These are phyloP conservation scores for Apiospora rasikravindrae DNA, from an alignment of 2,329 filamentous ascomycete species.

Conservation along the genomic window DNA sequence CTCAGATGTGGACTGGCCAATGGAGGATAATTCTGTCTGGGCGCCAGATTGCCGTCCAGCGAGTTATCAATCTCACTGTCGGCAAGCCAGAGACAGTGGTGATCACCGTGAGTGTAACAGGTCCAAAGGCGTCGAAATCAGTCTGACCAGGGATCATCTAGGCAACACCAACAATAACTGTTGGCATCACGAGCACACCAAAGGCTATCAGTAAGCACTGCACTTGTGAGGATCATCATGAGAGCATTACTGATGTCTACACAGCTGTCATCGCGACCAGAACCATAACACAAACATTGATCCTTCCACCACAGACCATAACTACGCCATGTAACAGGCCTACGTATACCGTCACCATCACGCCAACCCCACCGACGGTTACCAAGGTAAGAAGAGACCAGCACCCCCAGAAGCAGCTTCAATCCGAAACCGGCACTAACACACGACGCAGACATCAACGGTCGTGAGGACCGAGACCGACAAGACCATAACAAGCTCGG, in stretches of 20 bases:
- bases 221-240: neutral
- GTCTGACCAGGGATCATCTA: conserved; percentile 24
- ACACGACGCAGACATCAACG: conserved; percentile 32
- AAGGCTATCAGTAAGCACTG: conserved; percentile 38
- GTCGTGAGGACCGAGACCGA: conserved; percentile 41
- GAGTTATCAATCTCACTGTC: conserved; percentile 40
- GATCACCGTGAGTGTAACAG: conserved; percentile 38
- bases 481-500: conserved; percentile 38
- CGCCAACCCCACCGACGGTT: conserved; percentile 38
- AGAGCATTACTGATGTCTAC: neutral
- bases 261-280: conserved; percentile 29
- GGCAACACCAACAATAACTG: conserved; percentile 44
- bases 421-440: neutral
- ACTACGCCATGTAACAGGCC: conserved; percentile 41
- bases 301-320: conserved; percentile 39
- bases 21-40: conserved; percentile 46
- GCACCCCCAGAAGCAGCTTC: neutral
- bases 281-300: conserved; percentile 39
- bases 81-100: conserved; percentile 40
- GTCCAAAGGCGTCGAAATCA: no score
- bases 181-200: conserved; percentile 45
- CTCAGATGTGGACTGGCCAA: conserved; percentile 42
- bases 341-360: conserved; percentile 43
- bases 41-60: conserved; percentile 42
- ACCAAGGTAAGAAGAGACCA: conserved; percentile 17